Conservation (phyloP, 345 rosid genomes). For the Eucalyptus grandis region DNA sequence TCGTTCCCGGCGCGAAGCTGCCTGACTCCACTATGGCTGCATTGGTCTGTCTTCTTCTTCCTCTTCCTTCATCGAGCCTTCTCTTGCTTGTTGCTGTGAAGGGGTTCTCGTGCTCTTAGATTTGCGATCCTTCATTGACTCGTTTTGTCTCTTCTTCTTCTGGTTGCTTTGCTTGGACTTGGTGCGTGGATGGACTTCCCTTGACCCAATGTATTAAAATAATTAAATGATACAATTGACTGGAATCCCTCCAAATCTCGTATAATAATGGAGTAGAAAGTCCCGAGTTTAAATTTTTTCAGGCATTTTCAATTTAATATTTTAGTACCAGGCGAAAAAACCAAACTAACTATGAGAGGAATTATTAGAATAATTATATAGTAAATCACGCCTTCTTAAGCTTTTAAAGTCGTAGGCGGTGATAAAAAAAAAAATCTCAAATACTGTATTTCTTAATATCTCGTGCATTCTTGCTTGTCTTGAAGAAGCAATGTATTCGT, state of each 20-base stretch:
- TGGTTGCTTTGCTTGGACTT: conserved; percentile 47
- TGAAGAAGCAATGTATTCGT: background rate
- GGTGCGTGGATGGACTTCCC: conserved; percentile 44
- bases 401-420: too few species aligned
- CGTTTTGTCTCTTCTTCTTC: conserved; percentile 7
- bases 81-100: background rate
- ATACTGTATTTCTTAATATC: conserved; percentile 21
- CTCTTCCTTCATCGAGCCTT: background rate
- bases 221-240: rapidly evolving
- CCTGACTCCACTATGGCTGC: conserved; percentile 70
- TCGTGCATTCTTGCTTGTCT: background rate
- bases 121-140: background rate
- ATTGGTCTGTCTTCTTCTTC: conserved; percentile 24
- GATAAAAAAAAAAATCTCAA: background rate
- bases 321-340: rapidly evolving
- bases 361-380: too few species aligned
- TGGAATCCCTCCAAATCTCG: rapidly evolving
- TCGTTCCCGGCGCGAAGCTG: conserved; percentile 46
- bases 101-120: background rate
- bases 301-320: too few species aligned
- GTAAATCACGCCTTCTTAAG: rapidly evolving
- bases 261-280: rapidly evolving
- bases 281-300: rapidly evolving
- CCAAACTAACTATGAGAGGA: rapidly evolving
- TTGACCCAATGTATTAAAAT: conserved; percentile 40